phyloP scores from a whole-genome alignment of 305 asterid species.

The Striga hermonthica region DNA sequence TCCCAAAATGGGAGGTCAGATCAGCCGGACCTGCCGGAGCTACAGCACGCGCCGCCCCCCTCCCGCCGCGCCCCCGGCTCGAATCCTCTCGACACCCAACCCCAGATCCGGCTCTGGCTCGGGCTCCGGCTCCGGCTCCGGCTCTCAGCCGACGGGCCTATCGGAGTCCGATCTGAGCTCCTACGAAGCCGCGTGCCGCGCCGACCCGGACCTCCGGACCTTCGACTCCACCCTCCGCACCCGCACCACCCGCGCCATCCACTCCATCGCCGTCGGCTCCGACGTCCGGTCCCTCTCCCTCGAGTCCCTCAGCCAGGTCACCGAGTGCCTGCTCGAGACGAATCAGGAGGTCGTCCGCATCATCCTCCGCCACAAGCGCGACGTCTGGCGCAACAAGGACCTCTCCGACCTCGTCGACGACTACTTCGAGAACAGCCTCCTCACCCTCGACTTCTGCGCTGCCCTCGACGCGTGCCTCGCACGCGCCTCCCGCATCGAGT shows the following conservation, averaged over 20 bases:
- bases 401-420: conserved; percentile 66
- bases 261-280: conserved; percentile 56
- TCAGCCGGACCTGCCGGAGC: conserved; percentile 37
- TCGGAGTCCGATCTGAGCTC: conserved; percentile 48
- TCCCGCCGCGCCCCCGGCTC: conserved; percentile 19
- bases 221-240: conserved; percentile 54
- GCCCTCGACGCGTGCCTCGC: conserved; percentile 56
- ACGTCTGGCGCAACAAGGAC: conserved; percentile 57
- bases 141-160: conserved; percentile 7
- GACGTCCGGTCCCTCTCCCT: conserved; percentile 60
- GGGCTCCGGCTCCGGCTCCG: conserved; percentile 23
- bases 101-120: conserved; percentile 28
- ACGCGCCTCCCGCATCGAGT: conserved; percentile 42
- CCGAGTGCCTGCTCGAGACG: conserved; percentile 59
- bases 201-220: conserved; percentile 58
- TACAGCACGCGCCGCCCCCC: conserved; percentile 28
- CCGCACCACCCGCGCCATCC: conserved; percentile 60
- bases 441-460: conserved; percentile 61
- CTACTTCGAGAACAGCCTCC: conserved; percentile 61
- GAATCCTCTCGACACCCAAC: conserved; percentile 29
- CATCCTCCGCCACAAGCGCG: conserved; percentile 49
- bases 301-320: conserved; percentile 67
- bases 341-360: conserved; percentile 62
- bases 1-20: conserved; percentile 44
- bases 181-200: conserved; percentile 63